Percentiles rank a stretch among this genome's conserved stretches.
phyloP scores from a whole-genome alignment of 1,284 basidiomycete species.

The Ustilago esculenta region DNA sequence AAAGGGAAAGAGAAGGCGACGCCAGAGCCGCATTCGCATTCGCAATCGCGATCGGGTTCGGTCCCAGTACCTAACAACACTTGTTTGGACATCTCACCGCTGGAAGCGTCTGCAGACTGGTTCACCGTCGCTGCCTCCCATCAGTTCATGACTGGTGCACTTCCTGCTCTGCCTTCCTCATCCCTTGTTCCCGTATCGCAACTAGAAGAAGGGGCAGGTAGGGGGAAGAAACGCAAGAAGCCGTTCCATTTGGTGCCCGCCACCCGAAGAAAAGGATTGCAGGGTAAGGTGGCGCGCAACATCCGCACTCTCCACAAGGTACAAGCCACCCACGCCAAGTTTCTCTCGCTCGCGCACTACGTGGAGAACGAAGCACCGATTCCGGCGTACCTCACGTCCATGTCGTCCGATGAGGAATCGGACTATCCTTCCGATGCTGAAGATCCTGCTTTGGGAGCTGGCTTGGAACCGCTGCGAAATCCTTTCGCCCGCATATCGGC shows the following conservation, averaged over 20 bases:
- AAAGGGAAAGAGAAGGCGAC: constrained; percentile 47
- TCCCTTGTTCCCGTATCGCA: not conserved
- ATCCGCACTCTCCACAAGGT: constrained; percentile 59
- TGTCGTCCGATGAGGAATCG: constrained; percentile 58
- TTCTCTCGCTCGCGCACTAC: constrained; percentile 52
- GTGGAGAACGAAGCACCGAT: constrained; percentile 62
- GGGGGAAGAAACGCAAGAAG: constrained; percentile 19
- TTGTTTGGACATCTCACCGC: not conserved
- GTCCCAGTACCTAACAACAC: constrained; percentile 1
- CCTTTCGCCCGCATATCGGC: constrained; percentile 25
- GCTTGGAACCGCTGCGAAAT: constrained; percentile 2
- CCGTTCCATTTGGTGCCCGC: constrained; percentile 40
- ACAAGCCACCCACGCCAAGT: constrained; percentile 59
- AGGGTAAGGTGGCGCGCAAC: constrained; percentile 54
- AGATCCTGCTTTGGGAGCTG: constrained; percentile 23
- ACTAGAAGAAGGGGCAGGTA: not conserved
- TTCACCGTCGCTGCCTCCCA: constrained; percentile 52
- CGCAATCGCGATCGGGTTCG: constrained; percentile 9
- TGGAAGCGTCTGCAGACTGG: constrained; percentile 45
- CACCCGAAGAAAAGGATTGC: constrained; percentile 43
- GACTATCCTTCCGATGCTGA: constrained; percentile 50
- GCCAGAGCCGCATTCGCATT: constrained; percentile 15
- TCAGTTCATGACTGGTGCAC: constrained; percentile 39
- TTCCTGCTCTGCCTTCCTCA: constrained; percentile 43
- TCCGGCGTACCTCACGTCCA: constrained; percentile 53